phyloP scores from a whole-genome alignment of 352 stramenopile species.

The Aphanomyces euteiches region DNA sequence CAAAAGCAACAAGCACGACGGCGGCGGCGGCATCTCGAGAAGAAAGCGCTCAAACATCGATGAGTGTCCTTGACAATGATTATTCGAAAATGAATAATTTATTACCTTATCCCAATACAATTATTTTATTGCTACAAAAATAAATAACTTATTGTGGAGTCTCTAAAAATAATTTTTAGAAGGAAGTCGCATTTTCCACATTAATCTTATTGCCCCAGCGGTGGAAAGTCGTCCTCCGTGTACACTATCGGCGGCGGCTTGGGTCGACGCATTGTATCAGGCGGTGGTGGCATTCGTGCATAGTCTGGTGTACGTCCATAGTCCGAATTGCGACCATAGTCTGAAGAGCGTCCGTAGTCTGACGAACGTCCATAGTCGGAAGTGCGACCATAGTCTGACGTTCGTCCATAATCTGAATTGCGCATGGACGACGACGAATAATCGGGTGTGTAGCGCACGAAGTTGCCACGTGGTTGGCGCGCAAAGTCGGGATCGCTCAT shows the following conservation, averaged over 20 bases:
- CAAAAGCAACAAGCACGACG: conserved; percentile 18
- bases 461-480: conserved; percentile 40
- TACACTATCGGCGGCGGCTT: not conserved
- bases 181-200: not conserved
- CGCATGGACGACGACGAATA: not conserved
- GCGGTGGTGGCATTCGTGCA: not conserved
- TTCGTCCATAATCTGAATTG: not conserved
- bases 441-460: not conserved
- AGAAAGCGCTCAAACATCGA: conserved; percentile 9
- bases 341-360: too few species aligned
- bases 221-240: conserved; percentile 11
- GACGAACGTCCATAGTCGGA: too few species aligned
- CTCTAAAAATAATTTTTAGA: too few species aligned
- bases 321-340: too few species aligned
- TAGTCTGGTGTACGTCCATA: too few species aligned
- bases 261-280: not conserved
- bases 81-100: not conserved
- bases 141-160: too few species aligned
- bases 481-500: conserved; percentile 91
- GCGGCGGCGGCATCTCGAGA: conserved; percentile 1
- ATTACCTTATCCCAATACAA: not conserved
- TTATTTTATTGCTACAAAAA: not conserved
- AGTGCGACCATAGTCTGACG: too few species aligned
- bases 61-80: not conserved
- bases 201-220: conserved; percentile 13